Evolutionary conservation across 2,329 filamentous ascomycete species (phyloP), one percentile per base, ranked within the genome.

Genomic region (Nothopassalora personata): DNA sequence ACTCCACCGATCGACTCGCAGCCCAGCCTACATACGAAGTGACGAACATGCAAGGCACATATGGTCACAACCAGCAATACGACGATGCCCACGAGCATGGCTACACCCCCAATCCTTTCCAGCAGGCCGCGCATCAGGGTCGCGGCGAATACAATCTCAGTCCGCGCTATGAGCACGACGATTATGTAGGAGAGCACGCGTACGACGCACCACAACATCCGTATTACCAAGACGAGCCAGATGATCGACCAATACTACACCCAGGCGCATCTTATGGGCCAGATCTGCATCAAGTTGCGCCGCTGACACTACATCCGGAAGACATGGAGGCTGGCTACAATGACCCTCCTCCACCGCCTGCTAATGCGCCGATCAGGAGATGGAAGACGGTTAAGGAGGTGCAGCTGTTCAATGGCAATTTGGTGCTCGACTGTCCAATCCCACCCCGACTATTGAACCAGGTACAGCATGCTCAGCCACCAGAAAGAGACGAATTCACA

Each of bases 361-460:
- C 79, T 65, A 83, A 80, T 57, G 83, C 79, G 63, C 83, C 83
- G 4, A 86, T 97, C 66, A 88, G 90, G 74, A 84, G 94, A 73
- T 97, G 91, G 90, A 99, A 97, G 81, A 99, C 94, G 0, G 93
- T 99, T 52, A 99, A 97, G 77, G 91, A 97, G 78, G 93, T 99
- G 56, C 70, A 95, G 69, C 77, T 99, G 55, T 99, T 96, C 80
- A 88, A 95, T 66, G 94, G 94, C 64, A 99, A 99, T 76, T 83
- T 99, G 69, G 92, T 99, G 39, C 86, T 99, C 3, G 94, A 99
- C 74, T 99, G 94, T 72, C 94, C 94, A 0, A 90, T 99, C 59
- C 93, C 94, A 0, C 93, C 94, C 0, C 85, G 87, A 68, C 80
- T 99, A 47, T 79, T 99, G 48, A 92, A 88, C 70, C 90, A 96